Percentiles rank a stretch among this genome's conserved stretches.
Evolutionary conservation across 148 eudicot species (phyloP).

Genomic region (Fallopia convolvulus): DNA sequence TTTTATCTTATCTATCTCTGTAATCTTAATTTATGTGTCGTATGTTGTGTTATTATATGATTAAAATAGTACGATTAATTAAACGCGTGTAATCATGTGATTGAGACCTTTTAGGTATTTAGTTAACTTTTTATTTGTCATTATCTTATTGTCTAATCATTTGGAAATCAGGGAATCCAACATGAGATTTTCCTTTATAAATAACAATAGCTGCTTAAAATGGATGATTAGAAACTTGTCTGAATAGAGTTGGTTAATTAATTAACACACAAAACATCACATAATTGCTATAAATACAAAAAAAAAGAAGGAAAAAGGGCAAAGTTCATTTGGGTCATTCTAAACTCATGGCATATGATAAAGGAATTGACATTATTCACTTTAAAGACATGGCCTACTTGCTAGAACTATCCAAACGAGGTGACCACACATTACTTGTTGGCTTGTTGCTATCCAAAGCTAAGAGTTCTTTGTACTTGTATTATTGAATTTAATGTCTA

Average conservation of each 20-base stretch:
- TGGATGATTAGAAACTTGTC: background rate
- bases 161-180: background rate
- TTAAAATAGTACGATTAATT: background rate
- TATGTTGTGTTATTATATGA: slow-evolving; percentile 4
- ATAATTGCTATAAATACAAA: background rate
- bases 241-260: background rate
- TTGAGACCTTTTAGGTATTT: background rate
- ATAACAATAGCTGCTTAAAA: background rate
- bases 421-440: slow-evolving; percentile 5
- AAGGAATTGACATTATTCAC: slow-evolving; percentile 10
- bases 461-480: slow-evolving; percentile 8
- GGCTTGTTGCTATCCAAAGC: background rate
- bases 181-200: background rate
- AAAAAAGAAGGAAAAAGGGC: background rate
- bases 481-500: slow-evolving; percentile 5
- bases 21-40: background rate
- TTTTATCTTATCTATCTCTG: background rate
- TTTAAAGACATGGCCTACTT: slow-evolving; percentile 10
- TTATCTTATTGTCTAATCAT: background rate
- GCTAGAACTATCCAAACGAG: slow-evolving; percentile 7
- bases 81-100: background rate
- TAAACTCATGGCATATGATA: slow-evolving; percentile 5
- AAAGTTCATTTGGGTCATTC: background rate
- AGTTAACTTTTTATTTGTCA: background rate
- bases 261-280: background rate